phyloP scores from a whole-genome alignment of 2,329 filamentous ascomycete species.

The Talaromyces rugulosus region DNA sequence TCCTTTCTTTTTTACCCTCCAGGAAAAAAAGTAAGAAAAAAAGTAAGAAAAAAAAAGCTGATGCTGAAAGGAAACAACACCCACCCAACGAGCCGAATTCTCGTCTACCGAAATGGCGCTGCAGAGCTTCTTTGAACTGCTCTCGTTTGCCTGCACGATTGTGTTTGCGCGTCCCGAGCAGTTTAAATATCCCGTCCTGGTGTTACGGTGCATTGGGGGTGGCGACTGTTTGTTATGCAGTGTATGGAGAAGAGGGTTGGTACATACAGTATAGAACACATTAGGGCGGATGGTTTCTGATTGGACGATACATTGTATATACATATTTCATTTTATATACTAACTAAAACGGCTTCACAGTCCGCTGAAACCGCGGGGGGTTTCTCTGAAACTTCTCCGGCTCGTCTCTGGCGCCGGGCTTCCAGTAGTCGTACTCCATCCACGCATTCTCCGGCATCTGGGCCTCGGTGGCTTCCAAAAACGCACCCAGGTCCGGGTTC shows the following conservation, averaged over 20 bases:
- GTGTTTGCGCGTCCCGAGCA: conserved; percentile 59
- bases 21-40: too few species aligned
- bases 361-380: conserved; percentile 31
- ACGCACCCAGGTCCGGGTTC: conserved; percentile 55
- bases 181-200: conserved; percentile 60
- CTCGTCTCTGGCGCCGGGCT: conserved; percentile 48
- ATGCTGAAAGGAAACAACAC: conserved; percentile 47
- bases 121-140: conserved; percentile 67
- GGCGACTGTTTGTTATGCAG: conserved; percentile 44
- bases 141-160: conserved; percentile 63
- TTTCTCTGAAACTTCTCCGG: conserved; percentile 41
- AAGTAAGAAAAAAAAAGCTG: neutral
- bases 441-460: conserved; percentile 63
- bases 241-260: conserved; percentile 1
- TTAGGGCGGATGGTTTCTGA: neutral
- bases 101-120: conserved; percentile 64
- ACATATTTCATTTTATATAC: neutral
- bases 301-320: neutral
- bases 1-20: neutral
- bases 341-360: conserved; percentile 30
- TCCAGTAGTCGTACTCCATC: conserved; percentile 66
- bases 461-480: conserved; percentile 57
- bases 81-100: conserved; percentile 60
- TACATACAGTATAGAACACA: neutral
- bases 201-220: conserved; percentile 43